phyloP scores from a whole-genome alignment of 352 stramenopile species.

The Globisporangium ultimum region DNA sequence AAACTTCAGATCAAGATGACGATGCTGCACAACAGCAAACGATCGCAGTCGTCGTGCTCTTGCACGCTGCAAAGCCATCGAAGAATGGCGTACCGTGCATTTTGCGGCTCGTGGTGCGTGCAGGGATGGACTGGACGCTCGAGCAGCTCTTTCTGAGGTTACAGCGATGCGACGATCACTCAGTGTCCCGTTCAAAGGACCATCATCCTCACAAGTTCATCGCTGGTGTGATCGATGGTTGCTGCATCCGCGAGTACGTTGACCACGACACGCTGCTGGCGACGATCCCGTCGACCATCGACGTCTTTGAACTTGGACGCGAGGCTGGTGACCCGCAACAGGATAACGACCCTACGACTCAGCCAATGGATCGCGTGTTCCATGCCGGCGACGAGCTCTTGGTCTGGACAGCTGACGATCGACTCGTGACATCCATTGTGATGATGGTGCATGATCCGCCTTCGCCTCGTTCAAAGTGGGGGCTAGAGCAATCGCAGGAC shows the following conservation, averaged over 20 bases:
- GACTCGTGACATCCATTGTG: constrained; percentile 22
- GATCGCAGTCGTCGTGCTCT: constrained; percentile 31
- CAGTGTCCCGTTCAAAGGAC: no score
- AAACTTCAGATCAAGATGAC: background rate
- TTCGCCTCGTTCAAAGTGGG: background rate
- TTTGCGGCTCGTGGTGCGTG: constrained; percentile 24
- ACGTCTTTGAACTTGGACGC: constrained; percentile 42
- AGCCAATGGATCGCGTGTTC: constrained; percentile 7
- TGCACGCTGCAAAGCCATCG: constrained; percentile 22
- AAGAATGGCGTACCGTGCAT: constrained; percentile 14
- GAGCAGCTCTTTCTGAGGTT: constrained; percentile 37
- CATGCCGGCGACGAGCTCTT: constrained; percentile 15
- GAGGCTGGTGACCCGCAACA: background rate
- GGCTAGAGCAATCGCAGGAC: background rate
- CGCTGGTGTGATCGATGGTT: constrained; percentile 20
- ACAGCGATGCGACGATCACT: constrained; percentile 14
- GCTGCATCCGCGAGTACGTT: constrained; percentile 25
- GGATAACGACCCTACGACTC: background rate
- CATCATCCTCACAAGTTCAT: constrained; percentile 18
- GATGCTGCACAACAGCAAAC: background rate
- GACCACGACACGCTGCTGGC: constrained; percentile 28
- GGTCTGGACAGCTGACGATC: constrained; percentile 16
- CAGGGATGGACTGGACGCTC: constrained; percentile 26
- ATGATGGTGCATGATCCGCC: background rate
- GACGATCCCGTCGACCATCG: constrained; percentile 21